These are phyloP conservation scores for Coemansia nantahalensis DNA, from an alignment of 192 early-diverging fungal species.

Conservation along the genomic window DNA sequence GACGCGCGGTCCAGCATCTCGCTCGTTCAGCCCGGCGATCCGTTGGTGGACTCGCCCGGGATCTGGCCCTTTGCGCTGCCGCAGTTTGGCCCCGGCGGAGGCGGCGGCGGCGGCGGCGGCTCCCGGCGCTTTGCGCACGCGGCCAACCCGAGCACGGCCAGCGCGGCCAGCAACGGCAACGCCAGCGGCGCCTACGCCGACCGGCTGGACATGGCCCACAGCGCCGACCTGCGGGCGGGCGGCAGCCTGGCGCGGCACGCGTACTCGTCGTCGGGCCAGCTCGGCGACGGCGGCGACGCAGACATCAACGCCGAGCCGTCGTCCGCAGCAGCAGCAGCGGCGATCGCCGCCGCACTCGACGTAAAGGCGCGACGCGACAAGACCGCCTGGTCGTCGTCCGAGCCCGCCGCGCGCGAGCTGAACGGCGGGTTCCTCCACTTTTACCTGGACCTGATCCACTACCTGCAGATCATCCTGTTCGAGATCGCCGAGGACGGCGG, in stretches of 20 bases:
- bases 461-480: slow-evolving; percentile 36
- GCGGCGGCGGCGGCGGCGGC: neutral
- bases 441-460: slow-evolving; percentile 62
- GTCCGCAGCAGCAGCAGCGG: slow-evolving; percentile 21
- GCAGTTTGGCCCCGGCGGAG: neutral
- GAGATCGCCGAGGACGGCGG: slow-evolving; percentile 19
- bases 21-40: slow-evolving; percentile 40
- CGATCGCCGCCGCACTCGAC: slow-evolving; percentile 24
- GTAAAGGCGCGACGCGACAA: slow-evolving; percentile 30
- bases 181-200: neutral
- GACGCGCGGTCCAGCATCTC: slow-evolving; percentile 36
- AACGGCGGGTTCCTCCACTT: slow-evolving; percentile 63
- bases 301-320: slow-evolving; percentile 22
- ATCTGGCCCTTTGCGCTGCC: slow-evolving; percentile 20
- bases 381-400: slow-evolving; percentile 2
- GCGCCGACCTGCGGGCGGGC: neutral
- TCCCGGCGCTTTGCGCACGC: slow-evolving; percentile 27
- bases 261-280: slow-evolving; percentile 8
- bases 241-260: slow-evolving; percentile 4
- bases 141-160: slow-evolving; percentile 37
- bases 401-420: slow-evolving; percentile 13
- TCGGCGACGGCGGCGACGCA: slow-evolving; percentile 8
- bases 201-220: neutral
- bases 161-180: slow-evolving; percentile 22
- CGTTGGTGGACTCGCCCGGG: slow-evolving; percentile 20